phyloP scores from a whole-genome alignment of 176 grass and related monocot species.

The Urochloa ruziziensis region DNA sequence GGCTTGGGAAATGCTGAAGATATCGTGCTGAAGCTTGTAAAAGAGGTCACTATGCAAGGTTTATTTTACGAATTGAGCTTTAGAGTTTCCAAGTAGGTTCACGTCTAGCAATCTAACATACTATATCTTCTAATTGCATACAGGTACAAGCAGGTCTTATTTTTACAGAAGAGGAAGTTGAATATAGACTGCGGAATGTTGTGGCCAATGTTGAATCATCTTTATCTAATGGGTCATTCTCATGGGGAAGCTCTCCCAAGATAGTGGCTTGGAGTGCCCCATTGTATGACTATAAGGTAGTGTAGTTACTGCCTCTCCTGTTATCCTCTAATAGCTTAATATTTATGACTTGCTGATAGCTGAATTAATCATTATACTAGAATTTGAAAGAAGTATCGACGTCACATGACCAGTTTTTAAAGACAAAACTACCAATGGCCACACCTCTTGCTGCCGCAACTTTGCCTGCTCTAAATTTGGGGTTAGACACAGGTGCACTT shows the following conservation, averaged over 20 bases:
- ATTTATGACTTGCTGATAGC: slow-evolving; percentile 30
- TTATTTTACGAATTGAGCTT: slow-evolving; percentile 56
- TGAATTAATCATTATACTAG: slow-evolving; percentile 50
- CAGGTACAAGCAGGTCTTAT: slow-evolving; percentile 76
- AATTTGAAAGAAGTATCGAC: slow-evolving; percentile 48
- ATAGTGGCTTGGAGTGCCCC: slow-evolving; percentile 72
- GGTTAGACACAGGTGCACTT: slow-evolving; percentile 63
- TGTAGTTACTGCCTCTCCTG: slow-evolving; percentile 8
- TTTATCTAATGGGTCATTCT: slow-evolving; percentile 54
- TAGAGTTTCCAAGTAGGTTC: slow-evolving; percentile 11
- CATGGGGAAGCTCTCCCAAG: slow-evolving; percentile 66
- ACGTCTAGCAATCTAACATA: slow-evolving; percentile 23
- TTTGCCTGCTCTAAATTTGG: slow-evolving; percentile 67
- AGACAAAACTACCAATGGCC: slow-evolving; percentile 51
- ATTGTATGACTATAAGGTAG: slow-evolving; percentile 79
- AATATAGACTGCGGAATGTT: slow-evolving; percentile 52
- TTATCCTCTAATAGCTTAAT: slow-evolving; percentile 18
- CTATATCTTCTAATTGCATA: slow-evolving; percentile 43
- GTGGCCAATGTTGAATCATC: slow-evolving; percentile 71
- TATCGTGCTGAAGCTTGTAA: slow-evolving; percentile 71
- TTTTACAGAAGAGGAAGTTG: slow-evolving; percentile 89
- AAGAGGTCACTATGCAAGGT: slow-evolving; percentile 84
- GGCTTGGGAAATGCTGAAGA: slow-evolving; percentile 75
- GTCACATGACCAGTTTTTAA: slow-evolving; percentile 58
- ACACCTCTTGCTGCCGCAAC: slow-evolving; percentile 50